A percentile compares a stretch with the other conserved stretches of the same genome.
Evolutionary conservation across 345 rosid genomes (phyloP).

Genomic region (Citrus australasica): DNA sequence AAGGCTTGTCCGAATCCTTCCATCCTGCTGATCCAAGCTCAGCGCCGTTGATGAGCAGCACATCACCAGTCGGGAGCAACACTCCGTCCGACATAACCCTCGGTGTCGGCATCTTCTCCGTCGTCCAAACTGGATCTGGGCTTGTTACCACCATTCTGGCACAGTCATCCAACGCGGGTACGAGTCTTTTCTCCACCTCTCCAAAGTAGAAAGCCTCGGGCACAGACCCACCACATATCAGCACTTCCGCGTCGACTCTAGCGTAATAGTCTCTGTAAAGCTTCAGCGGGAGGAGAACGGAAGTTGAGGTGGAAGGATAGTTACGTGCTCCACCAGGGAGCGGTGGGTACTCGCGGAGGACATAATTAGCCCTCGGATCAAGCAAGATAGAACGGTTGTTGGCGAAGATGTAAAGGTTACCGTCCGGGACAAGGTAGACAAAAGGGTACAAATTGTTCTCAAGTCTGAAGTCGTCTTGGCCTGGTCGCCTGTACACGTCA

Average conservation of each 20-base stretch:
- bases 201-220: slow-evolving; percentile 11
- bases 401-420: slow-evolving; percentile 19
- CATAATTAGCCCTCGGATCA: slow-evolving; percentile 14
- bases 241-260: slow-evolving; percentile 20
- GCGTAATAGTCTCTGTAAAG: slow-evolving; percentile 20
- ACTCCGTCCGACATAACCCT: neutral
- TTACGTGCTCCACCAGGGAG: slow-evolving; percentile 24
- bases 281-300: slow-evolving; percentile 38
- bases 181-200: slow-evolving; percentile 8
- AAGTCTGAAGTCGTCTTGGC: neutral
- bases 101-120: neutral
- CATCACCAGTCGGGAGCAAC: neutral
- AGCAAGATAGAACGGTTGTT: slow-evolving; percentile 22
- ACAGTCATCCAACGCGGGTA: slow-evolving; percentile 35
- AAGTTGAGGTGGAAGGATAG: slow-evolving; percentile 8
- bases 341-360: slow-evolving; percentile 24
- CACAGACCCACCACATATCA: neutral
- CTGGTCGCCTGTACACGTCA: slow-evolving; percentile 1
- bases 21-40: slow-evolving; percentile 64
- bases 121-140: slow-evolving; percentile 2
- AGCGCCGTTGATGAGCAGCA: slow-evolving; percentile 55
- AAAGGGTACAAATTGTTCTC: slow-evolving; percentile 6
- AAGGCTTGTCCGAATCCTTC: slow-evolving; percentile 64
- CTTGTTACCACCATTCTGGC: slow-evolving; percentile 37
- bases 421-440: slow-evolving; percentile 30